Conservation (phyloP, 352 stramenopile genomes). For the Elongisporangium prolatum region DNA sequence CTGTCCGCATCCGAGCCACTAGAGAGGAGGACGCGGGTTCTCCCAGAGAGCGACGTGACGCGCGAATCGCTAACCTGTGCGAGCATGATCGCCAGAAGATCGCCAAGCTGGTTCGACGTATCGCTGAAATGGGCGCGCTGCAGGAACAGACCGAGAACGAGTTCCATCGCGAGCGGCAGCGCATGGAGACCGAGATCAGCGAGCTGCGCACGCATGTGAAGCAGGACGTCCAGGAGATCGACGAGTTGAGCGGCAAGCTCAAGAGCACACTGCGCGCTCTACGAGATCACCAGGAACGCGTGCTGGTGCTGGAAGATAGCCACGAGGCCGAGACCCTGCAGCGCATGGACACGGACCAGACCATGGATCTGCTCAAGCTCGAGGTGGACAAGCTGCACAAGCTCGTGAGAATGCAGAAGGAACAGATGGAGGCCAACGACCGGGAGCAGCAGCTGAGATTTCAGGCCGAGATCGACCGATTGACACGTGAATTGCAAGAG, state of each 20-base stretch:
- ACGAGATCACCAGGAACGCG: conserved; percentile 48
- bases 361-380: conserved; percentile 59
- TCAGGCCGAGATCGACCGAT: conserved; percentile 24
- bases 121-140: conserved; percentile 56
- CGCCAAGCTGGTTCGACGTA: conserved; percentile 62
- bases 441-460: conserved; percentile 20
- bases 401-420: conserved; percentile 42
- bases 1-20: conserved; percentile 48
- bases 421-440: conserved; percentile 36
- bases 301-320: conserved; percentile 55
- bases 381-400: conserved; percentile 65
- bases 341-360: conserved; percentile 55
- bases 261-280: conserved; percentile 31
- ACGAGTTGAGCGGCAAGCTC: conserved; percentile 47
- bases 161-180: conserved; percentile 28
- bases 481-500: conserved; percentile 38
- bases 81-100: conserved; percentile 78
- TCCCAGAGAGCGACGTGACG: conserved; percentile 4
- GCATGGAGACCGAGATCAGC: conserved; percentile 43
- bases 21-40: conserved; percentile 25
- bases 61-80: conserved; percentile 66
- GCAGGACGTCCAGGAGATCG: conserved; percentile 38
- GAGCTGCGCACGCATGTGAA: conserved; percentile 42
- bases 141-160: conserved; percentile 56
- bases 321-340: conserved; percentile 46